Base-by-base conservation (phyloP, 83 land plant genomes). In the Thuja plicata region DNA sequence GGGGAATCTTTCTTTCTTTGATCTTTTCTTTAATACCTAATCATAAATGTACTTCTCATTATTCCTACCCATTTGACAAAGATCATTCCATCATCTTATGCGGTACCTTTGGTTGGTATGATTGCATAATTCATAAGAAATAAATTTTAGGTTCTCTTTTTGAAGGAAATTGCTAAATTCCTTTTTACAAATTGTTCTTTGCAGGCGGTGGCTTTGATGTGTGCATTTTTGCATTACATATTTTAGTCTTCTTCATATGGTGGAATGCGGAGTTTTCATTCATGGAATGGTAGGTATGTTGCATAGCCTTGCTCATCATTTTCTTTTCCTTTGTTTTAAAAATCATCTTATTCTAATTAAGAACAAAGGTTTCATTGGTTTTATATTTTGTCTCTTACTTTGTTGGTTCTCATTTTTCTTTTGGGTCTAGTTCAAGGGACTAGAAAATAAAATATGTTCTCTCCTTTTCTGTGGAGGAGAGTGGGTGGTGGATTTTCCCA, bases 401-500 rank as follows among this genome's bases (percentile, higher is more conserved):
- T 60, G 12, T 82, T 24, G 45, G 2, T 35, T 54, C 40, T 38
- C 87, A 19, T 86, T 35, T 86, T 86, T 2, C 30, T 16, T 19
- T 86, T 1, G 21, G 71, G 66, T 83, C 85, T n/a, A 83, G 85
- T 8, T 45, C 54, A 83, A 48, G 55, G 15, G 85, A 83, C n/a
- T 37, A 84, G 34, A 34, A 40, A 34, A 87, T 71, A 62, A 70
- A 50, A 87, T 21, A 52, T 86, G 41, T 40, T 88, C 19, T 48
- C 21, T 76, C 79, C n/a, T 85, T 89, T 86, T 55, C 55, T 90
- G 88, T 98, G 94, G 99, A 97, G 87, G 97, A 94, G 50, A 92
- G 93, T 30, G 94, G 93, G 37, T 98, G 99, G 99, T 98, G 97
- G 99, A 88, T 98, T 79, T 90, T 98, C 77, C 97, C 99, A 34